phyloP scores from a whole-genome alignment of 306 rosid genomes.

The Prunus mira region DNA sequence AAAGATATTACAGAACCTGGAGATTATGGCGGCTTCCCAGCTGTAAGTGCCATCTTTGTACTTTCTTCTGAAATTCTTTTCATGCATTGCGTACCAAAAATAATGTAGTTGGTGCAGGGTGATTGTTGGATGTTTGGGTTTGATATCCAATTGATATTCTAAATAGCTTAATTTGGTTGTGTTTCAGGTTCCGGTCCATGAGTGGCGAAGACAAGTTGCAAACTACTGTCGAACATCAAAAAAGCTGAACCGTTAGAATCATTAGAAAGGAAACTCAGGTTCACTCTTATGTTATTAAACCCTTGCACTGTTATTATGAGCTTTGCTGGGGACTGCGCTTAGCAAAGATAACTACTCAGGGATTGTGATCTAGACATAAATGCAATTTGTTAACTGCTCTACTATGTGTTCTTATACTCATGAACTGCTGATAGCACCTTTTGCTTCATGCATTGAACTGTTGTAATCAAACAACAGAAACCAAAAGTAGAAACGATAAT shows the following conservation, averaged over 20 bases:
- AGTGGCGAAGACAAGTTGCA: constrained; percentile 82
- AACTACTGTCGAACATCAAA: constrained; percentile 26
- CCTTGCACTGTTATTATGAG: neutral
- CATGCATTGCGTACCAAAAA: neutral
- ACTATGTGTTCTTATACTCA: neutral
- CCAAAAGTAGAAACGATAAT: neutral
- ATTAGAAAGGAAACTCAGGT: constrained; percentile 1
- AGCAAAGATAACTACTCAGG: neutral
- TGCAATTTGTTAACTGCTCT: neutral
- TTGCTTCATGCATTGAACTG: neutral
- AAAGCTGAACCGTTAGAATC: constrained; percentile 27
- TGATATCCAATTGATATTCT: constrained; percentile 3
- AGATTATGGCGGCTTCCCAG: constrained; percentile 83
- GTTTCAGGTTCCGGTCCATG: constrained; percentile 56
- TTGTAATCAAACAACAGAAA: neutral
- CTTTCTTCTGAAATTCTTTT: neutral
- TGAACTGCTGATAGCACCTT: neutral
- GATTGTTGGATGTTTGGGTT: neutral
- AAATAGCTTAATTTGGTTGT: constrained; percentile 2
- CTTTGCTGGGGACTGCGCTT: constrained; percentile 1
- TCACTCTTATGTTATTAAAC: neutral
- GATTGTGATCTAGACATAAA: neutral
- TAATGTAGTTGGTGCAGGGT: constrained; percentile 6
- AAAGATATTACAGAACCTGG: constrained; percentile 82
- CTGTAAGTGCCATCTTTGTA: constrained; percentile 41